Evolutionary conservation across 2,329 filamentous ascomycete species (phyloP), one percentile per base, ranked within the genome.

Genomic region (Colletotrichum trifolii): DNA sequence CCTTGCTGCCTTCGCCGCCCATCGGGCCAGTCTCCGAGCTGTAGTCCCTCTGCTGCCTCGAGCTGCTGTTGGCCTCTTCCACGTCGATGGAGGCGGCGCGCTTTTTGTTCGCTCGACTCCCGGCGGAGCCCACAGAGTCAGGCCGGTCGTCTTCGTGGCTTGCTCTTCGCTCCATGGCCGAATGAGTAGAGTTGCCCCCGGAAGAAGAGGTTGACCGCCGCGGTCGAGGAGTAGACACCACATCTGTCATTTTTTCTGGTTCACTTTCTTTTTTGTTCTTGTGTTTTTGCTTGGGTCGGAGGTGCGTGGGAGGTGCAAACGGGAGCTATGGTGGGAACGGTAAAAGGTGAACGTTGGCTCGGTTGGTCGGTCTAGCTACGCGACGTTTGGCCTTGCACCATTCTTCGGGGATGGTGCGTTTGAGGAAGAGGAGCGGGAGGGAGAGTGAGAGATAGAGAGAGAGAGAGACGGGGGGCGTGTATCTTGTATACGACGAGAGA

Each of bases 71-170:
- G n/a, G 78, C 78, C 64, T 83, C 80, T 17, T 77, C 77, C 43
- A 79, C 77, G 67, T 80, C 79, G 71, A 83, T 80, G 54, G 82
- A 79, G 48, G 79, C 78, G 43, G 81, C 76, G 65, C 83, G 78
- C 71, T 84, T 85, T 69, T 77, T 74, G 56, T 60, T 71, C 34
- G 43, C 33, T 39, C 63, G 57, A 58, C 57, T 67, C 35, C 63
- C 56, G 33, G 54, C 49, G 46, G 54, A 66, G 48, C 64, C 54
- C 17, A 50, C 60, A 17, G 64, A 66, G 48, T 64, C 54, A 13
- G 48, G 54, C 50, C 54, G 43, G 52, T 57, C 45, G 53, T 61
- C 59, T 56, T 64, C 68, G 57, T 68, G 54, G 50, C 67, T 70
- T 45, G 64, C 56, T 60, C 68, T 68, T 55, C 61, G 56, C 36